These are phyloP conservation scores for Schwanniomyces pseudopolymorphus DNA, from an alignment of 805 yeast species.

Conservation along the genomic window DNA sequence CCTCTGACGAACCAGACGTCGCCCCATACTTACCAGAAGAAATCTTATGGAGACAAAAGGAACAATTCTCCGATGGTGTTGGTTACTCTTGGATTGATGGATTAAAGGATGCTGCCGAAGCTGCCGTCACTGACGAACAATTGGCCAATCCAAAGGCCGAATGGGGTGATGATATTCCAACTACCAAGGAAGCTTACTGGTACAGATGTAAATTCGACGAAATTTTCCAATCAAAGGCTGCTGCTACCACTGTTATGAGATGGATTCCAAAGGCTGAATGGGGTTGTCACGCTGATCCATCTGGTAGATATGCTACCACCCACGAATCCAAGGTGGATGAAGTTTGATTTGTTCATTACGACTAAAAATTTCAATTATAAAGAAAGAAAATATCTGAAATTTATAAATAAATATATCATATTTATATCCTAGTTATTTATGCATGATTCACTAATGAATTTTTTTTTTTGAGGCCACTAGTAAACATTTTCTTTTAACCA, in stretches of 20 bases:
- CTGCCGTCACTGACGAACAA: conserved; percentile 83
- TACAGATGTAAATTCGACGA: conserved; percentile 96
- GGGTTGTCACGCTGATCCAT: conserved; percentile 99
- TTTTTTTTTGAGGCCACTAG: not conserved
- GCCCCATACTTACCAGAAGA: conserved; percentile 93
- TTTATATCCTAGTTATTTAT: not conserved
- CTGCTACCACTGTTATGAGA: conserved; percentile 96
- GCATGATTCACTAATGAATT: not conserved
- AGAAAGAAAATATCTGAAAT: not conserved
- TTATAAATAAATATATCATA: not conserved
- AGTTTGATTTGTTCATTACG: conserved; percentile 2
- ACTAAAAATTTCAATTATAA: not conserved
- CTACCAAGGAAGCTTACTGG: conserved; percentile 99
- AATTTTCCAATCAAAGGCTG: conserved; percentile 82
- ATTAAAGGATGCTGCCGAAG: conserved; percentile 92
- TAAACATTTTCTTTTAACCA: conserved; percentile 38
- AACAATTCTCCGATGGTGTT: conserved; percentile 98
- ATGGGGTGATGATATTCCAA: conserved; percentile 95
- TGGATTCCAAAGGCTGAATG: conserved; percentile 99
- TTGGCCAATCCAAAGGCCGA: conserved; percentile 87
- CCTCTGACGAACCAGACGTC: conserved; percentile 71
- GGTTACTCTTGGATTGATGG: conserved; percentile 99
- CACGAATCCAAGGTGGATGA: conserved; percentile 60
- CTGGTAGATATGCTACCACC: conserved; percentile 92
- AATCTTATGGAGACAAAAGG: conserved; percentile 99